Evolutionary conservation across 1,139 yeast species (phyloP).

Genomic region (Blastobotrys persicus): DNA sequence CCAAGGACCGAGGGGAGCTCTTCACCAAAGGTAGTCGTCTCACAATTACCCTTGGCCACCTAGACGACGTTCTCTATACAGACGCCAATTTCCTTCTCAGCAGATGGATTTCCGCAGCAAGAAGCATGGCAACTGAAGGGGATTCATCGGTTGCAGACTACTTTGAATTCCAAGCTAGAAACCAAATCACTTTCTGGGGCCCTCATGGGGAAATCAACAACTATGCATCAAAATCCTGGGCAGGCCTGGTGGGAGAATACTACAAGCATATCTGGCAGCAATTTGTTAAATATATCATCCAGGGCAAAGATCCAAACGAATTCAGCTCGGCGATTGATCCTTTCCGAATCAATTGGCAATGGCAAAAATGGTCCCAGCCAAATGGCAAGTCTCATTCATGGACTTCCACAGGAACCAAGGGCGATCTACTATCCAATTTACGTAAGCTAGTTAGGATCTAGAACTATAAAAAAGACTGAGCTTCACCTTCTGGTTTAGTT

Average conservation of each 20-base stretch:
- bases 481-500: too few relatives aligned
- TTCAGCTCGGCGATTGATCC: neutral
- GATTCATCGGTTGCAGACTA: slow-evolving; percentile 11
- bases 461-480: too few relatives aligned
- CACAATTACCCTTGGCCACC: slow-evolving; percentile 12
- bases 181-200: slow-evolving; percentile 24
- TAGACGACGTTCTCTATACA: slow-evolving; percentile 19
- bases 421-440: neutral
- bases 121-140: neutral
- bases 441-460: neutral
- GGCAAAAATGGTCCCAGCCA: slow-evolving; percentile 1
- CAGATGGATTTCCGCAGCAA: slow-evolving; percentile 15
- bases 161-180: slow-evolving; percentile 21
- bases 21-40: slow-evolving; percentile 11
- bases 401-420: slow-evolving; percentile 3
- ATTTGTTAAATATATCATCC: slow-evolving; percentile 12
- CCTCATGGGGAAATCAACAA: slow-evolving; percentile 18
- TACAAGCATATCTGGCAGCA: slow-evolving; percentile 17
- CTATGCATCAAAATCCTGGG: slow-evolving; percentile 23
- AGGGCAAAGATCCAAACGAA: slow-evolving; percentile 4
- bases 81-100: slow-evolving; percentile 17
- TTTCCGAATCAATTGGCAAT: slow-evolving; percentile 3
- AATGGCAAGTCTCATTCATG: neutral
- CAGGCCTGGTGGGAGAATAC: slow-evolving; percentile 19
- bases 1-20: slow-evolving; percentile 5